Conservation (phyloP, 2,329 filamentous ascomycete genomes). For the Fusarium fracticaudum region DNA sequence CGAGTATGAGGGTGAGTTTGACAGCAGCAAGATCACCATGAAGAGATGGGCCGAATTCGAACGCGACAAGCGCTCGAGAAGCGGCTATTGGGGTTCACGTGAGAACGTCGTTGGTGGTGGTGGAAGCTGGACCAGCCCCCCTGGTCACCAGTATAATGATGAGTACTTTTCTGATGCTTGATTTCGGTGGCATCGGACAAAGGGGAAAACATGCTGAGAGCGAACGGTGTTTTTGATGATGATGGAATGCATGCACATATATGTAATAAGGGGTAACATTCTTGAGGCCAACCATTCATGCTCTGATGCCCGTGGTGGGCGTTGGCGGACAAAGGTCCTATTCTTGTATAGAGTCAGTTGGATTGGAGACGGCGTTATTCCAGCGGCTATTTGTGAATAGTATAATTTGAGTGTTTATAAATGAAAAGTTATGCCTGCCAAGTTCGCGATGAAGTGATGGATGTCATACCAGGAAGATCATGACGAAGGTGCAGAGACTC, state of each 20-base stretch:
- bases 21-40: conserved; percentile 99
- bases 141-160: conserved; percentile 60
- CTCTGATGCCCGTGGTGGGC: conserved; percentile 27
- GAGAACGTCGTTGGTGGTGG: conserved; percentile 59
- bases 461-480: background rate
- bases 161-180: conserved; percentile 66
- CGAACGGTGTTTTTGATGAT: conserved; percentile 34
- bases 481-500: background rate
- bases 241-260: conserved; percentile 34
- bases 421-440: background rate
- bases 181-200: conserved; percentile 26
- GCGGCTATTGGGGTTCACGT: conserved; percentile 61
- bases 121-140: conserved; percentile 56
- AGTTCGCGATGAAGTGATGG: background rate
- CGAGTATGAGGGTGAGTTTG: conserved; percentile 94
- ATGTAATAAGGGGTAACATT: conserved; percentile 40
- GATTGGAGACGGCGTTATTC: conserved; percentile 36
- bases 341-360: conserved; percentile 40
- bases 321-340: conserved; percentile 16
- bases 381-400: conserved; percentile 32
- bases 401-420: conserved; percentile 24
- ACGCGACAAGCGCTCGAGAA: conserved; percentile 64
- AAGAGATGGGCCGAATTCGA: conserved; percentile 99
- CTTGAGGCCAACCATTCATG: conserved; percentile 25
- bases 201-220: conserved; percentile 32